Conservation (phyloP, 495 filamentous ascomycete species). For the Xylaria castorea region DNA sequence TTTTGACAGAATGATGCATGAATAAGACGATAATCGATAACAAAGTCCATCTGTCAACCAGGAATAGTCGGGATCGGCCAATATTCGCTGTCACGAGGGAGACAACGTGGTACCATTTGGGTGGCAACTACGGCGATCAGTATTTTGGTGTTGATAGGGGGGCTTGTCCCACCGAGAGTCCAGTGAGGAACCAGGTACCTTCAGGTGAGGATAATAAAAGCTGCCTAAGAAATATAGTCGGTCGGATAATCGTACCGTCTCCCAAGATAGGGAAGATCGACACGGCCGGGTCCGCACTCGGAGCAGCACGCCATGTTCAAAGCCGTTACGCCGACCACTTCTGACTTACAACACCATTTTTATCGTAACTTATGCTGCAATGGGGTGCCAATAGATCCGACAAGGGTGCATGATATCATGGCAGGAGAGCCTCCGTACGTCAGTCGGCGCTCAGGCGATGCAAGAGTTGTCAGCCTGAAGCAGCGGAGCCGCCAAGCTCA, state of each 20-base stretch:
- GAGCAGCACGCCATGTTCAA: background rate
- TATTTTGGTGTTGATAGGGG: conserved; percentile 13
- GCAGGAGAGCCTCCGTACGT: background rate
- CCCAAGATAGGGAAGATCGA: conserved; percentile 22
- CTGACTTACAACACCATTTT: background rate
- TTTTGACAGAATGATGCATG: conserved; percentile 2
- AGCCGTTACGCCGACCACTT: background rate
- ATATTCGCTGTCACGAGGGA: conserved; percentile 20
- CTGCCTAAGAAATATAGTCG: background rate
- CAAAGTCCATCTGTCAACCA: background rate
- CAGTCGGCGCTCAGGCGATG: conserved; percentile 11
- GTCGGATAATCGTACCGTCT: background rate
- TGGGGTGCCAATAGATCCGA: background rate
- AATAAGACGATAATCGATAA: conserved; percentile 1
- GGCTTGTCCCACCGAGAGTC: conserved; percentile 10
- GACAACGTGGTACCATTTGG: conserved; percentile 25
- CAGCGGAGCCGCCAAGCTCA: conserved; percentile 3
- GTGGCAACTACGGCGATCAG: conserved; percentile 27
- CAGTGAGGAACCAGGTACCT: conserved; percentile 1
- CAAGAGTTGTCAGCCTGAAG: conserved; percentile 23
- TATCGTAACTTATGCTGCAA: background rate
- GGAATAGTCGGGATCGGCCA: conserved; percentile 22
- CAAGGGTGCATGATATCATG: conserved; percentile 3
- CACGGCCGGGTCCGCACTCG: conserved; percentile 11
- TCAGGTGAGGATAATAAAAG: conserved; percentile 15